These are phyloP conservation scores for Escallonia herrerae DNA, from an alignment of 129 eudicot species.

Conservation along the genomic window DNA sequence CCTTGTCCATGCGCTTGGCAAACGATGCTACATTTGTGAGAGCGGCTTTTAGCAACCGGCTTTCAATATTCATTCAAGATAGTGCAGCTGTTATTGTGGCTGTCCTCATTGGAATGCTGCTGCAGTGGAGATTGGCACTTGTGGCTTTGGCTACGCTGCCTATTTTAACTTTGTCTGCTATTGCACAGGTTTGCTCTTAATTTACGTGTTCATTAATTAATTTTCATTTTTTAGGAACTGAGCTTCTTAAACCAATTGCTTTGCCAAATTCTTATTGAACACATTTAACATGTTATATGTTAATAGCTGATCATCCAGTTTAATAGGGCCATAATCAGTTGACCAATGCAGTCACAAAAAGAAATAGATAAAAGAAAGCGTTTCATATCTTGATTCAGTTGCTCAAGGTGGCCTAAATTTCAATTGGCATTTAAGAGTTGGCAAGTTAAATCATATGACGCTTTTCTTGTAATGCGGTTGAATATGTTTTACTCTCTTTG, in stretches of 20 bases:
- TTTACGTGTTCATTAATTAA: background rate
- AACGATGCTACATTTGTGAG: conserved; percentile 98
- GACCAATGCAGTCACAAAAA: too few relatives aligned
- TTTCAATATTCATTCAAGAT: conserved; percentile 83
- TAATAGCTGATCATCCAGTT: too few relatives aligned
- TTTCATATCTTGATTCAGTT: too few relatives aligned
- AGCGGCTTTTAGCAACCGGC: conserved; percentile 91
- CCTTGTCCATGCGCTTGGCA: conserved; percentile 91
- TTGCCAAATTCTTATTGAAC: too few relatives aligned
- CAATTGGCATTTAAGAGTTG: background rate
- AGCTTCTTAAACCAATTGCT: too few relatives aligned
- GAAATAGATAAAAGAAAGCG: too few relatives aligned
- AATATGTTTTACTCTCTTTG: background rate
- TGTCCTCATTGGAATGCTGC: conserved; percentile 66
- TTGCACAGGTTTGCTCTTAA: conserved; percentile 68
- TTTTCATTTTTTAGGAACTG: background rate
- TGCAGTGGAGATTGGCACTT: conserved; percentile 89
- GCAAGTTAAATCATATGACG: background rate
- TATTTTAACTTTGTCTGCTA: conserved; percentile 78
- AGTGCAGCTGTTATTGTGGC: conserved; percentile 84
- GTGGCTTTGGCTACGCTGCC: conserved; percentile 88
- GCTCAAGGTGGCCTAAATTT: background rate
- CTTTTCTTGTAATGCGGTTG: background rate
- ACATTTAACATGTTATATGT: too few relatives aligned
- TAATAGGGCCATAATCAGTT: too few relatives aligned